phyloP scores from a whole-genome alignment of 108 stramenopile genomes.

The Hondaea fermentalgiana region DNA sequence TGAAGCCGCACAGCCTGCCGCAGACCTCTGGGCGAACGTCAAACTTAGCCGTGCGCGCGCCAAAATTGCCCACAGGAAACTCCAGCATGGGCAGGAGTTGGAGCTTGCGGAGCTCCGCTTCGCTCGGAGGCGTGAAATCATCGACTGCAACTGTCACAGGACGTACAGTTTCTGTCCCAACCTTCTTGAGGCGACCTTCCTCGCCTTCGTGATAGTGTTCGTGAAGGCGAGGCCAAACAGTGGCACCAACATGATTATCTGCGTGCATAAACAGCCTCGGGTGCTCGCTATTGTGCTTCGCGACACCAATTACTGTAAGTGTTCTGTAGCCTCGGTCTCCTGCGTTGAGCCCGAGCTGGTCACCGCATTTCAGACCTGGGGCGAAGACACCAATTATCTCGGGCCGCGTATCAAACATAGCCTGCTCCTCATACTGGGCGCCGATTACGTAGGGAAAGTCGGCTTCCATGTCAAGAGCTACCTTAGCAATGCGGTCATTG shows the following conservation, averaged over 20 bases:
- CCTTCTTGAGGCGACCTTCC: not conserved
- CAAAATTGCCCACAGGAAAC: not conserved
- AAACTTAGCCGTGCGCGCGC: not conserved
- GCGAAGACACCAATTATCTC: not conserved
- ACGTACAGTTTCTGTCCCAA: not conserved
- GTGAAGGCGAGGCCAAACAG: not conserved
- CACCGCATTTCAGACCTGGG: not conserved
- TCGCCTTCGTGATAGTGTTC: not conserved
- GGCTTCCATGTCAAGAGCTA: not conserved
- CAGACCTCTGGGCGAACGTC: not conserved
- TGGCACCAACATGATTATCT: not conserved
- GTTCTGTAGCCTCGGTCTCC: not conserved
- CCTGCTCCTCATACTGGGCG: not conserved
- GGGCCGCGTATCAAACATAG: not conserved
- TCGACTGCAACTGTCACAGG: not conserved
- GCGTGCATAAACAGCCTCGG: not conserved
- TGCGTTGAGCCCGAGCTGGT: not conserved
- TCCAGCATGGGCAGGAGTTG: not conserved
- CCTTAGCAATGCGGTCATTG: not conserved
- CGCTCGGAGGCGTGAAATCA: not conserved
- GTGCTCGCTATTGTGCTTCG: not conserved
- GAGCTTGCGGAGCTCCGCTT: not conserved
- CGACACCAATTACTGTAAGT: not conserved
- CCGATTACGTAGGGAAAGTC: not conserved
- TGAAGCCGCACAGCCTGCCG: not conserved